phyloP scores from a whole-genome alignment of 176 grass and related monocot species.

The Pontederia paniculata region DNA sequence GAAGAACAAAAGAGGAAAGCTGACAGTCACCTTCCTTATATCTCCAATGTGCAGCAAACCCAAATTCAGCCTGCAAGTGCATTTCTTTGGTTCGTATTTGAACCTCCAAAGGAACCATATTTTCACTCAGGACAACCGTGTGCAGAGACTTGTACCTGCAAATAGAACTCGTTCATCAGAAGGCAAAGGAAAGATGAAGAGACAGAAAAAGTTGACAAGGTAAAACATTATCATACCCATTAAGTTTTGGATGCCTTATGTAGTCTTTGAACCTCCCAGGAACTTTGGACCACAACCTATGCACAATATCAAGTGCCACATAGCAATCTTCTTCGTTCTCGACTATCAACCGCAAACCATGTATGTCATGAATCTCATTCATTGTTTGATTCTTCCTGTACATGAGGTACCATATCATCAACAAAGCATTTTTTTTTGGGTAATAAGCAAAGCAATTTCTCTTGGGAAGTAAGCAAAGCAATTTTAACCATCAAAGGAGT shows the following conservation, averaged over 20 bases:
- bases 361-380: constrained; percentile 85
- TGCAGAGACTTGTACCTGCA: constrained; percentile 73
- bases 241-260: constrained; percentile 60
- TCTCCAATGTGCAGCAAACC: constrained; percentile 85
- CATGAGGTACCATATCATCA: background rate
- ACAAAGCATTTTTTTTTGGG: too few species aligned
- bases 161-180: constrained; percentile 7
- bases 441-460: too few species aligned
- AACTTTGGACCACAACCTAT: constrained; percentile 58
- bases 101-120: constrained; percentile 59
- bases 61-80: constrained; percentile 83
- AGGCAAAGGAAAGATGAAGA: too few species aligned
- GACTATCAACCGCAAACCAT: constrained; percentile 77
- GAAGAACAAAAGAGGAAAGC: constrained; percentile 60
- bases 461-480: too few species aligned
- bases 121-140: constrained; percentile 48
- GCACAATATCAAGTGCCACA: constrained; percentile 52
- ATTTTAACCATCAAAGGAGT: too few species aligned
- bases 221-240: constrained; percentile 50
- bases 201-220: background rate
- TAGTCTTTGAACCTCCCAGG: constrained; percentile 79
- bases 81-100: constrained; percentile 93
- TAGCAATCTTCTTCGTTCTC: constrained; percentile 84
- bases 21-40: constrained; percentile 74
- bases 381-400: constrained; percentile 71